Evolutionary conservation across 768 basidiomycete genomes (phyloP).

Genomic region (Pulveroboletus sp.): DNA sequence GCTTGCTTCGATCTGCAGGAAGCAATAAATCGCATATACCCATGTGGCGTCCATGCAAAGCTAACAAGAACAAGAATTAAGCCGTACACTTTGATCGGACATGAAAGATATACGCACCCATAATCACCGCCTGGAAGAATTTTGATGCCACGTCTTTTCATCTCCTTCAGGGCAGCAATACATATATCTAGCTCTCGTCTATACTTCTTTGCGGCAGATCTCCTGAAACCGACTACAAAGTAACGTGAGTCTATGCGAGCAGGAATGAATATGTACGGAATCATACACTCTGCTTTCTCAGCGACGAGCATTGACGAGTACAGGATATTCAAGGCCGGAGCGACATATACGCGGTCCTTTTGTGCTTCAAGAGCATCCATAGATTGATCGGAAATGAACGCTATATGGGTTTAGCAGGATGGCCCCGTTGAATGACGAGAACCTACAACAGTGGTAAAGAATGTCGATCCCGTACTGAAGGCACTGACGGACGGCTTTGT

Average conservation of each 20-base stretch:
- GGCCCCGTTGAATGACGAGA: neutral
- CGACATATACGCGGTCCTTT: slow-evolving; percentile 32
- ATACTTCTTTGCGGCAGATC: slow-evolving; percentile 17
- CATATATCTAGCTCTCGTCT: slow-evolving; percentile 32
- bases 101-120: slow-evolving; percentile 19
- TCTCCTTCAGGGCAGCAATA: slow-evolving; percentile 32
- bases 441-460: slow-evolving; percentile 26
- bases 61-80: slow-evolving; percentile 5
- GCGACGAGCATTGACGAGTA: slow-evolving; percentile 26
- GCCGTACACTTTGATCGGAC: neutral
- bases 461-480: slow-evolving; percentile 35
- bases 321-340: slow-evolving; percentile 30
- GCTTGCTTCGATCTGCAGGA: neutral
- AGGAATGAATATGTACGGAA: neutral
- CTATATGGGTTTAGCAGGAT: slow-evolving; percentile 14
- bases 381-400: slow-evolving; percentile 34
- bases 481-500: slow-evolving; percentile 30
- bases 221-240: slow-evolving; percentile 18
- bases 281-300: slow-evolving; percentile 22
- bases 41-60: slow-evolving; percentile 32
- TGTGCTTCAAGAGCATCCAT: slow-evolving; percentile 35
- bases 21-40: slow-evolving; percentile 11
- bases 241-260: neutral
- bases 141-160: slow-evolving; percentile 34
- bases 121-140: slow-evolving; percentile 37